These are phyloP conservation scores for Phaffia tasmanica DNA, from an alignment of 768 basidiomycete genomes.

Conservation along the genomic window DNA sequence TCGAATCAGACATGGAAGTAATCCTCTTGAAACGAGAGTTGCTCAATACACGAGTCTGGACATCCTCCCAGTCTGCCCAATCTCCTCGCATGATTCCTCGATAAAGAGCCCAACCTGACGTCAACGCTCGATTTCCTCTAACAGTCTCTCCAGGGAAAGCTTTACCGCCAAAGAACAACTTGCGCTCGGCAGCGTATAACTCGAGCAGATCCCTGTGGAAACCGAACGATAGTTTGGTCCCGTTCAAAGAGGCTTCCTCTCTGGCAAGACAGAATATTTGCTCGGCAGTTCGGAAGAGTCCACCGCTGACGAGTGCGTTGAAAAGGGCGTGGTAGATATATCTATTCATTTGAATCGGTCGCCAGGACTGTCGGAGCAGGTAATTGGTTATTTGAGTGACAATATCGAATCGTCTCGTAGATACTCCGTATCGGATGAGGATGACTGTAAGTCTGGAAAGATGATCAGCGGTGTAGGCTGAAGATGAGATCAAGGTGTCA, in stretches of 20 bases:
- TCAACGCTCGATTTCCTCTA: background rate
- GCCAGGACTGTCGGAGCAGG: background rate
- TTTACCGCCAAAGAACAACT: background rate
- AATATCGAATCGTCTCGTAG: background rate
- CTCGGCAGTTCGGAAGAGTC: background rate
- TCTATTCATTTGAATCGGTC: background rate
- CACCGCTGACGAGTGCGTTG: background rate
- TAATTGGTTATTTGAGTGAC: background rate
- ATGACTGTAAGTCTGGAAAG: too few species aligned
- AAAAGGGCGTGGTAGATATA: background rate
- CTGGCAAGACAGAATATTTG: slow-evolving; percentile 7
- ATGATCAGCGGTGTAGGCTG: too few species aligned
- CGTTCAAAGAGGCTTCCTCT: background rate
- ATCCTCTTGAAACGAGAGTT: too few species aligned
- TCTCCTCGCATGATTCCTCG: slow-evolving; percentile 9
- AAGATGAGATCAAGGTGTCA: too few species aligned
- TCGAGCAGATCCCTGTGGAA: background rate
- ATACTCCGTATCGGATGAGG: background rate
- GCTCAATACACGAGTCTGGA: background rate
- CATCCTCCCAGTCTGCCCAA: slow-evolving; percentile 8
- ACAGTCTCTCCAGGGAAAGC: background rate
- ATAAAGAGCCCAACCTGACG: slow-evolving; percentile 6
- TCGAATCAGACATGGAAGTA: too few species aligned
- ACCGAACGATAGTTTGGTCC: background rate
- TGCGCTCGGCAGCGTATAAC: background rate